These are phyloP conservation scores for Cladochytrium tenue DNA, from an alignment of 371 early-diverging fungal species.

Conservation along the genomic window DNA sequence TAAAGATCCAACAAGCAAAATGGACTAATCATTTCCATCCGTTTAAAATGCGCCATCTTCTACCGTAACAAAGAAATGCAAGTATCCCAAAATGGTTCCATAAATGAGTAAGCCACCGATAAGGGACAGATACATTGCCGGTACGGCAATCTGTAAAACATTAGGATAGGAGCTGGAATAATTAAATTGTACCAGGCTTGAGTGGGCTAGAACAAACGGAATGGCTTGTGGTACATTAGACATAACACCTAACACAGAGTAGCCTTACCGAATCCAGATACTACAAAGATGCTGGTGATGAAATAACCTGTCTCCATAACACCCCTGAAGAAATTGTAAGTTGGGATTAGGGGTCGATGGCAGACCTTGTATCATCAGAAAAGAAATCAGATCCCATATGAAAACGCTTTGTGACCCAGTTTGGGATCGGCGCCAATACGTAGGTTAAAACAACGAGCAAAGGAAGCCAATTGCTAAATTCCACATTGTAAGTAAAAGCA, in stretches of 20 bases:
- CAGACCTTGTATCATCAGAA: conserved; percentile 72
- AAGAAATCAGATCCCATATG: conserved; percentile 73
- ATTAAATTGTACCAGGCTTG: conserved; percentile 50
- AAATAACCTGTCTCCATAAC: conserved; percentile 88
- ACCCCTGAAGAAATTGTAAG: conserved; percentile 42
- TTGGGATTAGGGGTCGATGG: background rate
- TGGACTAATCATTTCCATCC: background rate
- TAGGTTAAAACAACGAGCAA: conserved; percentile 84
- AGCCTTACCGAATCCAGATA: conserved; percentile 80
- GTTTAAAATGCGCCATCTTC: conserved; percentile 22
- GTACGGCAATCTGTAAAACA: conserved; percentile 23
- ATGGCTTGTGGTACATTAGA: conserved; percentile 34
- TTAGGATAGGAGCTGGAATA: background rate
- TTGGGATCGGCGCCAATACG: conserved; percentile 87
- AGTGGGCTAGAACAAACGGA: conserved; percentile 75
- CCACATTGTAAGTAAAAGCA: background rate
- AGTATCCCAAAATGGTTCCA: conserved; percentile 67
- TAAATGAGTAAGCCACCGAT: conserved; percentile 86
- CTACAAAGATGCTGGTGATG: conserved; percentile 85
- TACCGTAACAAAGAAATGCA: conserved; percentile 43
- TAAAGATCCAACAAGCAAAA: too few species aligned
- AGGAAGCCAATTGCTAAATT: conserved; percentile 90
- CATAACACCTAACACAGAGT: background rate
- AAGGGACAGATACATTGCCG: conserved; percentile 87
- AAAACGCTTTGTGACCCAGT: conserved; percentile 76